Evolutionary conservation across 352 stramenopile genomes (phyloP), one percentile per base, ranked within the genome.

Genomic region (Phytophthora fragariaefolia): DNA sequence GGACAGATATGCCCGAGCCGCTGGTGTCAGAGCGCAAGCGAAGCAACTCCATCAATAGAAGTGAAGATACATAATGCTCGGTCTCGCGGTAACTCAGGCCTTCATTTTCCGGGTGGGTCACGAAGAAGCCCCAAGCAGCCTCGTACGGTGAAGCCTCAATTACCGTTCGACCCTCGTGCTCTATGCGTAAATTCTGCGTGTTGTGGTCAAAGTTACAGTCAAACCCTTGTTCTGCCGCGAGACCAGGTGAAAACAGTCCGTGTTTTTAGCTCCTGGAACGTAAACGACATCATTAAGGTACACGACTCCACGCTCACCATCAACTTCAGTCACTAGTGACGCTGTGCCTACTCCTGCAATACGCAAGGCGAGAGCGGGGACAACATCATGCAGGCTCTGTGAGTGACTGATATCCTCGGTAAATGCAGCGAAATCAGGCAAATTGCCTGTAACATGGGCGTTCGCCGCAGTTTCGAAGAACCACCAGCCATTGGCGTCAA

Each of bases 271-370:
- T 4, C 50, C 30, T 5, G 50, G 50, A 22, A 57, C 50, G 9
- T 57, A 57, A 13, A 57, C 36, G 6, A 57, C 32, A 34, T 57
- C 50, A 22, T 57, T 47, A 6, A 57, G 30, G 32, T 32, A 38
- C 12, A 53, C 9, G 7, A 53, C 13, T 0, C 26, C 22, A 20
- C 23, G 55, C 15, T 48, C 24, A 27, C 27, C 28, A 61, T 61
- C 27, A 0, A 63, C 55, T 18, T 48, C 42, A 13, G 55, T 54
- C 13, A 48, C 18, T 27, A 63, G 9, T 3, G 30, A 9, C 5
- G 54, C 43, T 24, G 55, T 63, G 24, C 55, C 42, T 5, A 53
- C 54, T 10, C 54, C 54, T n/a, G 42, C 18, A 47, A 62, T 53
- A 1, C 22, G 34, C 23, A 36, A 59, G 8, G 36, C 52, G 15